These are phyloP conservation scores for Lactarius akahatsu DNA, from an alignment of 768 basidiomycete genomes.

Conservation along the genomic window DNA sequence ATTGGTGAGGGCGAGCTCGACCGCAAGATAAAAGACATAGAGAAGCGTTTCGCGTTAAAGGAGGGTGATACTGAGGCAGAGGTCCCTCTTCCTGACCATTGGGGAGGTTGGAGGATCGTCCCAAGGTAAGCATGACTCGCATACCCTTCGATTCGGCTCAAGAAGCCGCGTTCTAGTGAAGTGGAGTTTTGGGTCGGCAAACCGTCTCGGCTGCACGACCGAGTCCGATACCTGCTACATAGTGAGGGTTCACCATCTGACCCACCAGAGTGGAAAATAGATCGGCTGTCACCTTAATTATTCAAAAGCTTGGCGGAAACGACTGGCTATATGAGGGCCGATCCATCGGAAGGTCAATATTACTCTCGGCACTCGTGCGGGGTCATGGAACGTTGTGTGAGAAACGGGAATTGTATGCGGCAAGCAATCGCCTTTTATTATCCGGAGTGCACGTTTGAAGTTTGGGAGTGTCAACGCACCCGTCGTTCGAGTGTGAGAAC, in stretches of 20 bases:
- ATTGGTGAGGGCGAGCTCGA: conserved; percentile 73
- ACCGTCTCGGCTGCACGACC: conserved; percentile 91
- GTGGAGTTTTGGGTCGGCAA: conserved; percentile 98
- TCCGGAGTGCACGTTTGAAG: neutral
- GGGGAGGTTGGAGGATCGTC: conserved; percentile 97
- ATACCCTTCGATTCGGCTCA: conserved; percentile 13
- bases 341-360: neutral
- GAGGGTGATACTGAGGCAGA: conserved; percentile 44
- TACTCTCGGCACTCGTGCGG: neutral
- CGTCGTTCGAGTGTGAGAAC: neutral
- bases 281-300: conserved; percentile 63
- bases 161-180: conserved; percentile 54
- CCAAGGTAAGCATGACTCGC: conserved; percentile 60
- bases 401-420: neutral
- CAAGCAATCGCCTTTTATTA: neutral
- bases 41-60: conserved; percentile 54
- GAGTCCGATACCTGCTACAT: conserved; percentile 76
- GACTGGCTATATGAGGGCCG: neutral
- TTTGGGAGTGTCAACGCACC: neutral
- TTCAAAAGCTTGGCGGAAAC: neutral
- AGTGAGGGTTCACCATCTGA: conserved; percentile 52
- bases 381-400: neutral
- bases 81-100: conserved; percentile 83
- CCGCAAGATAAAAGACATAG: conserved; percentile 55
- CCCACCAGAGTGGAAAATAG: conserved; percentile 67